These are phyloP conservation scores for Astrothelium macrocarpum DNA, from an alignment of 495 filamentous ascomycete genomes.

Conservation along the genomic window DNA sequence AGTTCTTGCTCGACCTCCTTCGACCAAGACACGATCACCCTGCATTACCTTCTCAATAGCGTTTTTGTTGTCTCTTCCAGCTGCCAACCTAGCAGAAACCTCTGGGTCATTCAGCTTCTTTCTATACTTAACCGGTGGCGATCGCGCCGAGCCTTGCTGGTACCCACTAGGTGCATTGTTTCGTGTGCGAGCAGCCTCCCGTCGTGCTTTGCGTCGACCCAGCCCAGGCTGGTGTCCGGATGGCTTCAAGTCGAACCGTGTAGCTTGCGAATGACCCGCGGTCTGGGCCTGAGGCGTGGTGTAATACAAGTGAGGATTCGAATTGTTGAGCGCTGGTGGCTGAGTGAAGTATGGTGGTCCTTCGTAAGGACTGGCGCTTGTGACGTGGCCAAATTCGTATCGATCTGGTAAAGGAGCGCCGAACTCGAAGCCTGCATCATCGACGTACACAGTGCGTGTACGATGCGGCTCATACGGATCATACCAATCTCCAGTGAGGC, in stretches of 20 bases:
- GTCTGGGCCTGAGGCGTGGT: background rate
- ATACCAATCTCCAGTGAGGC: background rate
- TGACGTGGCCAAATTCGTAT: background rate
- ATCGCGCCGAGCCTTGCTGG: background rate
- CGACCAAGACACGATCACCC: background rate
- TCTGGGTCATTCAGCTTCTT: background rate
- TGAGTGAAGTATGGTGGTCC: background rate
- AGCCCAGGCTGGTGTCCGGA: no score
- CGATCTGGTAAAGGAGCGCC: background rate
- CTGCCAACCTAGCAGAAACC: background rate
- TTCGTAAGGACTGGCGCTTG: background rate
- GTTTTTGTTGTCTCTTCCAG: background rate
- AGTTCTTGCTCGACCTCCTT: background rate
- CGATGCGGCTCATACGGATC: background rate
- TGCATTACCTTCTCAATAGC: background rate
- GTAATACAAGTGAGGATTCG: background rate
- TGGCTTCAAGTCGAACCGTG: no score
- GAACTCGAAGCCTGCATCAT: background rate
- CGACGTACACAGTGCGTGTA: background rate
- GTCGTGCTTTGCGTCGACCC: no score
- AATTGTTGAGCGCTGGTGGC: background rate
- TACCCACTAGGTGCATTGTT: no score
- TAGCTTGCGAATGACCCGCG: no score
- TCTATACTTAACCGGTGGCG: background rate
- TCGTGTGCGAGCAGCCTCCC: no score